A percentile compares a stretch with the other conserved stretches of the same genome.
Evolutionary conservation across 345 rosid genomes (phyloP).

Genomic region (Mangifera indica): DNA sequence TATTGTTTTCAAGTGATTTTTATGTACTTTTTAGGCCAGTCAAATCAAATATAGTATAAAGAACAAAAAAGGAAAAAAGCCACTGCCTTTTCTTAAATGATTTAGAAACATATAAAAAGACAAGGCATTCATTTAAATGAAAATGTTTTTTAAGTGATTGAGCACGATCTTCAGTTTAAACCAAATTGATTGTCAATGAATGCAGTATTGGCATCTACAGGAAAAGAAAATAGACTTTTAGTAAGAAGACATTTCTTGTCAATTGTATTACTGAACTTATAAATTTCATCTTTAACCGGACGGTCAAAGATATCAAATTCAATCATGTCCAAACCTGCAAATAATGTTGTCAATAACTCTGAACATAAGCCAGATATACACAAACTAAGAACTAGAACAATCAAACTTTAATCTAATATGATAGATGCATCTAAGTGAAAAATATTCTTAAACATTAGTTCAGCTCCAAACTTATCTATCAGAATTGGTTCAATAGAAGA

Average conservation of each 20-base stretch:
- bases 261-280: not conserved
- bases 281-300: not conserved
- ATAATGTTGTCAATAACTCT: not conserved
- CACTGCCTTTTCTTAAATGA: not conserved
- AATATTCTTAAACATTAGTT: not conserved
- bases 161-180: not conserved
- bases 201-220: not conserved
- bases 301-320: not conserved
- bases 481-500: not conserved
- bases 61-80: not conserved
- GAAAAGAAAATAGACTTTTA: not conserved
- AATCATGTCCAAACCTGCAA: not conserved
- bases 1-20: not conserved
- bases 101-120: not conserved
- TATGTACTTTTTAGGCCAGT: not conserved
- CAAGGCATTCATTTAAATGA: not conserved
- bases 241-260: not conserved
- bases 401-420: not conserved
- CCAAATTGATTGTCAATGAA: not conserved
- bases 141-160: not conserved
- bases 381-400: not conserved
- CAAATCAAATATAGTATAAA: not conserved
- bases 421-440: not conserved
- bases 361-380: conserved; percentile 3
- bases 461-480: not conserved